phyloP scores from a whole-genome alignment of 169 alveolate genomes.

The Cryptosporidium muris region DNA sequence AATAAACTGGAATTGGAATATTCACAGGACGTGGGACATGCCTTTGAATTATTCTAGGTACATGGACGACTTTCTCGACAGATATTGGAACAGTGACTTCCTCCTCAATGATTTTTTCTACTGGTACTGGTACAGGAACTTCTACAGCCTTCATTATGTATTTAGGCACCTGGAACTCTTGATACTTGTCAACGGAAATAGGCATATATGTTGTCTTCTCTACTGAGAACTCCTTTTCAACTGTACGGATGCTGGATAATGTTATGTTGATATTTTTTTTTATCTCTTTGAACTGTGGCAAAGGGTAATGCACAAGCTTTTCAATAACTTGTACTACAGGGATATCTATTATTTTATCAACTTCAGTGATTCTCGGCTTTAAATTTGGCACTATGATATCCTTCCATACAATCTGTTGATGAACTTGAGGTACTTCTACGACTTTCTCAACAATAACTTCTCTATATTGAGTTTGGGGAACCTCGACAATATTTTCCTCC shows the following conservation, averaged over 20 bases:
- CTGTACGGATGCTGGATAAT: conserved; percentile 28
- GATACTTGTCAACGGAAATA: conserved; percentile 57
- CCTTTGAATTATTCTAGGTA: conserved; percentile 68
- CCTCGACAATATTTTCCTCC: conserved; percentile 50
- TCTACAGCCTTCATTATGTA: conserved; percentile 64
- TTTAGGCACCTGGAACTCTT: conserved; percentile 69
- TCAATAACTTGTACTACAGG: conserved; percentile 59
- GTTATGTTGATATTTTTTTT: conserved; percentile 49
- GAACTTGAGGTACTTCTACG: conserved; percentile 56
- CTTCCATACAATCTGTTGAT: conserved; percentile 57
- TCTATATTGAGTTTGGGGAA: conserved; percentile 60
- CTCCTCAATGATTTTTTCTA: conserved; percentile 66
- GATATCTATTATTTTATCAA: conserved; percentile 46
- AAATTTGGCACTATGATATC: conserved; percentile 64
- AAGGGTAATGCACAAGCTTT: conserved; percentile 50
- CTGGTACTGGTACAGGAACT: conserved; percentile 67
- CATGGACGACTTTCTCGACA: conserved; percentile 66
- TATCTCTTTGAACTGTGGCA: conserved; percentile 48
- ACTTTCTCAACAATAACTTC: conserved; percentile 55
- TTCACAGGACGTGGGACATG: conserved; percentile 69
- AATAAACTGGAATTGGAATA: conserved; percentile 66
- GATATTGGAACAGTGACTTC: conserved; percentile 66
- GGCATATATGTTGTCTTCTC: conserved; percentile 56
- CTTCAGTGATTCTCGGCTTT: conserved; percentile 54
- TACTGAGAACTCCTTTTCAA: conserved; percentile 27